Evolutionary conservation across 768 basidiomycete genomes (phyloP).

Genomic region (Trametes sanguinea): DNA sequence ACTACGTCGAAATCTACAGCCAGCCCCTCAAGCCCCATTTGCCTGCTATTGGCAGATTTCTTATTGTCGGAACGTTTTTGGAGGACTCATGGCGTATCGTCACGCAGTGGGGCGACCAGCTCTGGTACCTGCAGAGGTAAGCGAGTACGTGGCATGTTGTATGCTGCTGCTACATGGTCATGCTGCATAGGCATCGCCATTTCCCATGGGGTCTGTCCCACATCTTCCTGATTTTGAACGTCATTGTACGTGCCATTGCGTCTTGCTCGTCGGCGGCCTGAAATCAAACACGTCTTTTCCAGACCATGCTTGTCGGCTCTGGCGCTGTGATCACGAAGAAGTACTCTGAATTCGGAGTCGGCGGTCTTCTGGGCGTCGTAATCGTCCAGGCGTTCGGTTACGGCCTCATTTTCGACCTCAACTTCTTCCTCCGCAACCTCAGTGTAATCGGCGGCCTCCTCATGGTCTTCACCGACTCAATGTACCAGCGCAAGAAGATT

Average conservation of each 20-base stretch:
- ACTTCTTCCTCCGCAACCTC: constrained; percentile 99
- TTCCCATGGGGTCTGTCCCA: constrained; percentile 97
- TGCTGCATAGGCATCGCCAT: constrained; percentile 72
- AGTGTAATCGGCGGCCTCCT: constrained; percentile 97
- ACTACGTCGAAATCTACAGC: constrained; percentile 88
- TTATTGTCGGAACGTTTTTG: constrained; percentile 97
- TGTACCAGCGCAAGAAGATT: constrained; percentile 80
- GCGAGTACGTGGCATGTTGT: constrained; percentile 34
- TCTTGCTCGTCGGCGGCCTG: background rate
- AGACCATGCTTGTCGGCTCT: constrained; percentile 91
- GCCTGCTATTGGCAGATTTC: constrained; percentile 91
- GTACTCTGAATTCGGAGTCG: constrained; percentile 86
- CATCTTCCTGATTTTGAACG: constrained; percentile 87
- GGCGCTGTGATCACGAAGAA: constrained; percentile 84
- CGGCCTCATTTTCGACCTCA: constrained; percentile 98
- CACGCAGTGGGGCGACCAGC: constrained; percentile 95
- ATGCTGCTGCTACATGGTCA: background rate
- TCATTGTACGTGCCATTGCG: constrained; percentile 65
- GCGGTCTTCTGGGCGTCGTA: constrained; percentile 88
- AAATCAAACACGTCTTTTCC: constrained; percentile 1
- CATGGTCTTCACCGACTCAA: constrained; percentile 98
- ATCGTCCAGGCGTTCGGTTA: constrained; percentile 97
- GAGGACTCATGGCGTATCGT: constrained; percentile 94
- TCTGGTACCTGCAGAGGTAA: constrained; percentile 97
- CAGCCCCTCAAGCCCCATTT: constrained; percentile 93